These are phyloP conservation scores for Aphanomyces cochlioides DNA, from an alignment of 352 stramenopile genomes.

Conservation along the genomic window DNA sequence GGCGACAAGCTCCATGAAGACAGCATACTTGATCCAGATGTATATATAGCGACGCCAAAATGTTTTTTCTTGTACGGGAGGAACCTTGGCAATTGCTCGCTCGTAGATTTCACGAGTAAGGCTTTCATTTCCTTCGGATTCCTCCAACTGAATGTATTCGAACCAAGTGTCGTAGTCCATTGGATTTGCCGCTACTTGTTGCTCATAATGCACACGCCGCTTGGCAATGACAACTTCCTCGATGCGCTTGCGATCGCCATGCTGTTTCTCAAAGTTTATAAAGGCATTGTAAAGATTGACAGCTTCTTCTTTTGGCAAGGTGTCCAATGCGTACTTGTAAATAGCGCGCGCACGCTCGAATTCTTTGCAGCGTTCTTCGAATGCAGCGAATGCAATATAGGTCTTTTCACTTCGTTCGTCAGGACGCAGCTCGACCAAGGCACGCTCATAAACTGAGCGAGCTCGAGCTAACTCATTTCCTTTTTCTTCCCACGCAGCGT, in stretches of 20 bases:
- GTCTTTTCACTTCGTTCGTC: conserved; percentile 82
- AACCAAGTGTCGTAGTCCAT: conserved; percentile 99
- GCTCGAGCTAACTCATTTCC: conserved; percentile 92
- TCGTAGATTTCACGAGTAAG: conserved; percentile 94
- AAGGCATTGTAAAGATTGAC: conserved; percentile 95
- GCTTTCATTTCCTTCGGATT: conserved; percentile 69
- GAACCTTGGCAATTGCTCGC: conserved; percentile 91
- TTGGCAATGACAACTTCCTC: conserved; percentile 95
- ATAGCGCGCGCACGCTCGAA: conserved; percentile 88
- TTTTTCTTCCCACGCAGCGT: conserved; percentile 97
- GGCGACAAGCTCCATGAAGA: conserved; percentile 95
- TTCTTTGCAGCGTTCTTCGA: conserved; percentile 97
- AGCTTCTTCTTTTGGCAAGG: conserved; percentile 79
- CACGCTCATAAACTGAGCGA: conserved; percentile 92
- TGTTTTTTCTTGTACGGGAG: conserved; percentile 93
- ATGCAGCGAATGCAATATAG: conserved; percentile 93
- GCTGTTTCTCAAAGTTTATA: conserved; percentile 98
- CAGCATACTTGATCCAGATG: conserved; percentile 99
- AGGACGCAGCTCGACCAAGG: conserved; percentile 86
- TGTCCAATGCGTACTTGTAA: conserved; percentile 80
- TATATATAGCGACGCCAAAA: conserved; percentile 99
- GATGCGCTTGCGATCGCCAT: conserved; percentile 94
- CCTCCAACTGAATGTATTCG: conserved; percentile 98
- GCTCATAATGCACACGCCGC: conserved; percentile 93
- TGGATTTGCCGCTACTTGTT: conserved; percentile 84